phyloP scores from a whole-genome alignment of 2,329 filamentous ascomycete species.

The Clonostachys sp. region DNA sequence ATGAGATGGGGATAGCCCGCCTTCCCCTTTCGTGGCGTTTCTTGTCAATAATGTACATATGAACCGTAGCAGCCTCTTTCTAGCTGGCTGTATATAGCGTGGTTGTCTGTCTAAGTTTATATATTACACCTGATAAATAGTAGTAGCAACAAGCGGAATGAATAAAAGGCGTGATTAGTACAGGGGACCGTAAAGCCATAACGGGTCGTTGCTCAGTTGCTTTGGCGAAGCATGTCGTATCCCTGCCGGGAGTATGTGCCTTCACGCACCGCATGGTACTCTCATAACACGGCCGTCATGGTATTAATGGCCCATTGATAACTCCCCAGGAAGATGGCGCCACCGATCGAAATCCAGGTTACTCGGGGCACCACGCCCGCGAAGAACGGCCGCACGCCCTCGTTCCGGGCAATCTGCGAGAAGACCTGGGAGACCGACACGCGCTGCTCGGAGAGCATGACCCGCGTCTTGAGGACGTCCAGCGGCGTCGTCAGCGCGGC shows the following conservation, averaged over 20 bases:
- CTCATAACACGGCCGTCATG: conserved; percentile 30
- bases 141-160: too few relatives aligned
- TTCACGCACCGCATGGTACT: neutral
- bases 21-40: too few relatives aligned
- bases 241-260: neutral
- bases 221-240: too few relatives aligned
- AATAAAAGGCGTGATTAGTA: too few relatives aligned
- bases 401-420: conserved; percentile 56
- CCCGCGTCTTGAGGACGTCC: conserved; percentile 92
- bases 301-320: conserved; percentile 87
- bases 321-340: conserved; percentile 89
- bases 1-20: too few relatives aligned
- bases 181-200: too few relatives aligned
- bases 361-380: conserved; percentile 76
- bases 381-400: conserved; percentile 67
- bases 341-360: conserved; percentile 92
- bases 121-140: too few relatives aligned
- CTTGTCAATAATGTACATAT: too few relatives aligned
- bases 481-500: conserved; percentile 87
- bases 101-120: too few relatives aligned
- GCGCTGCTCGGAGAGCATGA: conserved; percentile 80
- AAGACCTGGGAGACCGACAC: conserved; percentile 57
- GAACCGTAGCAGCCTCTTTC: too few relatives aligned
- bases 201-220: too few relatives aligned
- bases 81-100: too few relatives aligned